phyloP scores from a whole-genome alignment of 2,329 filamentous ascomycete species.

The Colletotrichum aenigma region DNA sequence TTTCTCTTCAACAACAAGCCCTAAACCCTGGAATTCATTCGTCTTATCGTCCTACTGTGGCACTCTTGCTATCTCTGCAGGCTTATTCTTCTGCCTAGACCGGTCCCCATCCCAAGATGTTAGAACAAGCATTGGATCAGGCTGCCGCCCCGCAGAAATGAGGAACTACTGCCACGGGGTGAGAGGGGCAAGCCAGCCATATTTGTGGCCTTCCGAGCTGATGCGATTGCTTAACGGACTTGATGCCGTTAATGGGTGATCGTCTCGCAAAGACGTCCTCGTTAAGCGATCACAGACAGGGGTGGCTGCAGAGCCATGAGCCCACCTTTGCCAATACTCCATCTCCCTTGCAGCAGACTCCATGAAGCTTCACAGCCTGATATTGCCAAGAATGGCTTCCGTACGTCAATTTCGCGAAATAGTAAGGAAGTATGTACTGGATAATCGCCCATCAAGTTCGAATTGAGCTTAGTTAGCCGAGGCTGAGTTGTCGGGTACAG shows the following conservation, averaged over 20 bases:
- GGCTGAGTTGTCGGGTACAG: neutral
- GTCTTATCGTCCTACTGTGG: neutral
- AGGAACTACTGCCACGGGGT: neutral
- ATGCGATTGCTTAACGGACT: neutral
- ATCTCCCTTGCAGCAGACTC: neutral
- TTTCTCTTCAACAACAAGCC: neutral
- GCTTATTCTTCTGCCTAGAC: neutral
- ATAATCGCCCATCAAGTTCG: neutral
- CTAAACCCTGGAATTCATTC: neutral
- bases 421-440: neutral
- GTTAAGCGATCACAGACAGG: neutral
- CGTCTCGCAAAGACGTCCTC: neutral
- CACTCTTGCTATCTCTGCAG: neutral
- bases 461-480: neutral
- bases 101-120: too few species aligned
- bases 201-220: neutral
- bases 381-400: neutral
- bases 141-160: neutral
- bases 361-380: neutral
- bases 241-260: neutral
- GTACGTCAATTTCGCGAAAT: neutral
- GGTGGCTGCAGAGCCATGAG: neutral
- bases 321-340: neutral
- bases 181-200: neutral
- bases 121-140: neutral